Evolutionary conservation across 2,329 filamentous ascomycete species (phyloP).

Genomic region (Epichloe sibirici): DNA sequence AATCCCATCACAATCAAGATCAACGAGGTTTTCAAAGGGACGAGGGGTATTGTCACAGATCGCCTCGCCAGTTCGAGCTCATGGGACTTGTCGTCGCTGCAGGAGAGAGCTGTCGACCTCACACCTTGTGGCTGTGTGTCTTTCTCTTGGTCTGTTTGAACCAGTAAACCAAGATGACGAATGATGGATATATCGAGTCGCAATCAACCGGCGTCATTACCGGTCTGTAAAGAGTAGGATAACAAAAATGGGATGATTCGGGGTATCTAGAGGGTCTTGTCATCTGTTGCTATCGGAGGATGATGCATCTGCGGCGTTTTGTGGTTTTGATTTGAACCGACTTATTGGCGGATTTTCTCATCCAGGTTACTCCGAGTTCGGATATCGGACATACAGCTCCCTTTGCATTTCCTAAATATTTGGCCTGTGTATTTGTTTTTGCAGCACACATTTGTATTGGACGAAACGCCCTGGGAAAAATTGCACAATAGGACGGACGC

Average conservation of each 20-base stretch:
- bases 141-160: conserved; percentile 5
- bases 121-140: conserved; percentile 5
- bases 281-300: neutral
- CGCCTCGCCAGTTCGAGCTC: conserved; percentile 3
- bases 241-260: neutral
- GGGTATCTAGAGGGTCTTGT: neutral
- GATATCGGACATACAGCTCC: neutral
- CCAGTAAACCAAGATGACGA: neutral
- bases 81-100: conserved; percentile 1
- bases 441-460: neutral
- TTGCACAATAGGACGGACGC: neutral
- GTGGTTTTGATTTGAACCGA: neutral
- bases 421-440: neutral
- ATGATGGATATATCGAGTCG: neutral
- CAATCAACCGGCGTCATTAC: neutral
- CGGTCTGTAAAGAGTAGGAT: neutral
- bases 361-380: neutral
- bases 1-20: conserved; percentile 32
- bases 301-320: conserved; percentile 3
- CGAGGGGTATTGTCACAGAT: neutral
- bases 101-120: conserved; percentile 2
- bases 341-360: neutral
- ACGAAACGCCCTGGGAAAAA: neutral
- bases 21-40: conserved; percentile 19
- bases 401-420: neutral